phyloP scores from a whole-genome alignment of 1,284 basidiomycete species.

The Fomitiporia mediterranea region DNA sequence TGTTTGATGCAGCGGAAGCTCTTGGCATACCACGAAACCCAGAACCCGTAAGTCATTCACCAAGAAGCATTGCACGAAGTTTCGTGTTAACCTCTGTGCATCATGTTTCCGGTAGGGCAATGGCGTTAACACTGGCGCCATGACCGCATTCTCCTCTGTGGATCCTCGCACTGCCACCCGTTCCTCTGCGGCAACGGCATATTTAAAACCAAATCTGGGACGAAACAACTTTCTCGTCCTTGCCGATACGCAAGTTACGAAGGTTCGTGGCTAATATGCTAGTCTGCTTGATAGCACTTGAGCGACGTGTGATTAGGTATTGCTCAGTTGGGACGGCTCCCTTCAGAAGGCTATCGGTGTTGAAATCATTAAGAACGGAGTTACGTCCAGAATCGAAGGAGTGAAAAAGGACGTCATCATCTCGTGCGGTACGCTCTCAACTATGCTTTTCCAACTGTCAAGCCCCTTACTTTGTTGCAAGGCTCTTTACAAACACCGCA shows the following conservation, averaged over 20 bases:
- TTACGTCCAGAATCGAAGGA: neutral
- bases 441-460: too few relatives aligned
- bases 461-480: neutral
- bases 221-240: constrained; percentile 8
- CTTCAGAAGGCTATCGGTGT: constrained; percentile 27
- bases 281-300: neutral
- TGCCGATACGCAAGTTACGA: constrained; percentile 14
- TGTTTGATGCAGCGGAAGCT: neutral
- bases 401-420: constrained; percentile 1
- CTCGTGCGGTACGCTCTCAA: neutral
- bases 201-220: constrained; percentile 1
- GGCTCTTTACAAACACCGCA: constrained; percentile 11
- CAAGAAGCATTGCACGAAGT: too few relatives aligned
- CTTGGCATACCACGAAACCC: constrained; percentile 10
- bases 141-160: constrained; percentile 1
- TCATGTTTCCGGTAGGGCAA: neutral
- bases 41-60: constrained; percentile 7
- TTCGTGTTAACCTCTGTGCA: too few relatives aligned
- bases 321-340: neutral
- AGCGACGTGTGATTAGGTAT: neutral
- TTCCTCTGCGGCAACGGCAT: constrained; percentile 9
- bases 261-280: neutral
- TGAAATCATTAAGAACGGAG: constrained; percentile 23
- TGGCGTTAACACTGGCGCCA: constrained; percentile 2
- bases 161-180: constrained; percentile 10